Evolutionary conservation across 768 basidiomycete species (phyloP), one percentile per base, ranked within the genome.

Genomic region (Holtermanniella nyarrowii): DNA sequence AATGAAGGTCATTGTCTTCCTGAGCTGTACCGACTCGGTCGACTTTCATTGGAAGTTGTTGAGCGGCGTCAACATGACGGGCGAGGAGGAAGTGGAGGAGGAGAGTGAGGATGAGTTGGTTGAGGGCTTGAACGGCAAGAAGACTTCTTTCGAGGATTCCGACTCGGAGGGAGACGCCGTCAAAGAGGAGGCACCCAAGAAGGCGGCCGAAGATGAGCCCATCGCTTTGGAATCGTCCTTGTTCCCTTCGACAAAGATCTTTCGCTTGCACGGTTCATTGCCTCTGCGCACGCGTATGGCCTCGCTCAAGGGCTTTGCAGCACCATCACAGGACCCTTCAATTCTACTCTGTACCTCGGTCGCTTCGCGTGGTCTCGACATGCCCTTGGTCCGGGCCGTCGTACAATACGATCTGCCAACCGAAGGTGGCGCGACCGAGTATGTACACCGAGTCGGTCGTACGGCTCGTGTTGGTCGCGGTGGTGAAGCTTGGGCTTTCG

Each of bases 371-470:
- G 95, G 95, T 66, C 79, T 99, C 22, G 93, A 97, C 73, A 76
- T 99, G 23, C 90, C 90, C 4, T 78, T 86, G n/a, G 90, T 97
- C 5, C 83, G 85, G 27, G 86, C 88, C 2, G 90, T 99, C 55
- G 74, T 97, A 26, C 95, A 99, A 66, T 95, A 95, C 64, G 95
- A 99, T 68, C 79, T 97, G 20, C 93, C 95, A 0, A 97, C 95
- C 0, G 95, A 99, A 75, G 87, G 90, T 16, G 93, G 95, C 10
- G 83, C 83, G 23, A 95, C 85, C 11, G 95, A 99, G 68, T 97
- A 99, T 61, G 82, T 99, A 10, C 95, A 99, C 74, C 81, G 95
- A 44, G 88, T 97, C 5, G 95, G 95, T 24, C 83, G 95, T 46
- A 99, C 95, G 2, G 95, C 95, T 13, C 88, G 95, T 69, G 91